phyloP scores from a whole-genome alignment of 257 asterid genomes.

The Solanum appendiculatum region DNA sequence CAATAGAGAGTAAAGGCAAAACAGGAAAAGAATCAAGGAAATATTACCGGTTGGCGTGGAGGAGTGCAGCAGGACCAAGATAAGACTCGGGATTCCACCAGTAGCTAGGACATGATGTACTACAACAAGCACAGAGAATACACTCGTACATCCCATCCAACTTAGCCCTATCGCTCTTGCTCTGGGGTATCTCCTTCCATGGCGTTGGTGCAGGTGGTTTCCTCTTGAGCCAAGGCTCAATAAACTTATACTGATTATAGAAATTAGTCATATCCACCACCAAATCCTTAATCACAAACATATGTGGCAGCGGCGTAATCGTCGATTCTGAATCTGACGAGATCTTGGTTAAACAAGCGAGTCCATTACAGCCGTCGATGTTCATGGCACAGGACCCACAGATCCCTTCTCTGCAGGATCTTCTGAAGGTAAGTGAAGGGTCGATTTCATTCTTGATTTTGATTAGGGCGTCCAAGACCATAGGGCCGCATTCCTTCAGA shows the following conservation, averaged over 20 bases:
- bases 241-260: slow-evolving; percentile 81
- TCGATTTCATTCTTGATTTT: slow-evolving; percentile 89
- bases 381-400: slow-evolving; percentile 98
- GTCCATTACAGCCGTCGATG: slow-evolving; percentile 68
- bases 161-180: slow-evolving; percentile 70
- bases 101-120: slow-evolving; percentile 90
- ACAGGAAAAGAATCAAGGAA: not conserved
- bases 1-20: not conserved
- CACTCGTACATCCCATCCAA: slow-evolving; percentile 95
- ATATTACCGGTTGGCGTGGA: slow-evolving; percentile 77
- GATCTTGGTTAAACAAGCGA: slow-evolving; percentile 80
- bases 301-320: slow-evolving; percentile 83
- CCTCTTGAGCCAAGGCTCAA: slow-evolving; percentile 93
- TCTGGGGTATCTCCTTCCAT: slow-evolving; percentile 76
- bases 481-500: slow-evolving; percentile 76
- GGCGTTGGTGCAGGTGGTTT: slow-evolving; percentile 42
- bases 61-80: slow-evolving; percentile 91
- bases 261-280: slow-evolving; percentile 92
- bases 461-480: slow-evolving; percentile 78
- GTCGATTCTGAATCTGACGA: slow-evolving; percentile 31
- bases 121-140: slow-evolving; percentile 89
- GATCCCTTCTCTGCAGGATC: slow-evolving; percentile 95
- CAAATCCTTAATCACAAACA: slow-evolving; percentile 88
- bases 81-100: slow-evolving; percentile 99
- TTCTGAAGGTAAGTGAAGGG: slow-evolving; percentile 70